Evolutionary conservation across 1,284 basidiomycete species (phyloP).

Genomic region (Ustilago curta): DNA sequence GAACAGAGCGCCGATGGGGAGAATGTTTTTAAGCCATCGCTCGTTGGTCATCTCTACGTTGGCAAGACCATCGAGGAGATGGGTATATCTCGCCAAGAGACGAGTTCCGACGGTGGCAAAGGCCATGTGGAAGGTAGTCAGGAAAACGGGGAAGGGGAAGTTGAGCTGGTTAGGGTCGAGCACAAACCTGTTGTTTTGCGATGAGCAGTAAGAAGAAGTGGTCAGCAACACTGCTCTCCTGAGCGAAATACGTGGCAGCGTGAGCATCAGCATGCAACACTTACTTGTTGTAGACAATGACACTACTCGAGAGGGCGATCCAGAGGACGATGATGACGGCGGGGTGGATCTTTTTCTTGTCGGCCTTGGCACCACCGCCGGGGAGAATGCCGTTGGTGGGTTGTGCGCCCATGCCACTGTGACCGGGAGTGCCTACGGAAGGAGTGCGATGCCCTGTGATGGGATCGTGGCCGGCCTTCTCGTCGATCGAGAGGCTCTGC

Average conservation of each 20-base stretch:
- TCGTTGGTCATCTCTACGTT: slow-evolving; percentile 80
- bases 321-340: slow-evolving; percentile 83
- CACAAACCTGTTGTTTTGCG: slow-evolving; percentile 30
- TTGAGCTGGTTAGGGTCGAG: slow-evolving; percentile 57
- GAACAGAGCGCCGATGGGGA: slow-evolving; percentile 93
- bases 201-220: neutral
- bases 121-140: slow-evolving; percentile 69
- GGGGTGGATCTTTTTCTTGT: slow-evolving; percentile 70
- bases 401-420: slow-evolving; percentile 53
- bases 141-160: slow-evolving; percentile 70
- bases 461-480: slow-evolving; percentile 64
- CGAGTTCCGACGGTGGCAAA: slow-evolving; percentile 86
- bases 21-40: slow-evolving; percentile 77
- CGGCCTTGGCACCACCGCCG: slow-evolving; percentile 45
- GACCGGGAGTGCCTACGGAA: slow-evolving; percentile 51
- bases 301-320: slow-evolving; percentile 88
- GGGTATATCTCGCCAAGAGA: slow-evolving; percentile 86
- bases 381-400: slow-evolving; percentile 52
- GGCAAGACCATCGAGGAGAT: slow-evolving; percentile 86
- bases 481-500: slow-evolving; percentile 61
- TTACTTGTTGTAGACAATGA: slow-evolving; percentile 89
- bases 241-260: neutral
- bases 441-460: slow-evolving; percentile 61
- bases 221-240: neutral
- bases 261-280: slow-evolving; percentile 3